Evolutionary conservation across 2,329 filamentous ascomycete species (phyloP).

Genomic region (Neofusicoccum kwambonambiense): DNA sequence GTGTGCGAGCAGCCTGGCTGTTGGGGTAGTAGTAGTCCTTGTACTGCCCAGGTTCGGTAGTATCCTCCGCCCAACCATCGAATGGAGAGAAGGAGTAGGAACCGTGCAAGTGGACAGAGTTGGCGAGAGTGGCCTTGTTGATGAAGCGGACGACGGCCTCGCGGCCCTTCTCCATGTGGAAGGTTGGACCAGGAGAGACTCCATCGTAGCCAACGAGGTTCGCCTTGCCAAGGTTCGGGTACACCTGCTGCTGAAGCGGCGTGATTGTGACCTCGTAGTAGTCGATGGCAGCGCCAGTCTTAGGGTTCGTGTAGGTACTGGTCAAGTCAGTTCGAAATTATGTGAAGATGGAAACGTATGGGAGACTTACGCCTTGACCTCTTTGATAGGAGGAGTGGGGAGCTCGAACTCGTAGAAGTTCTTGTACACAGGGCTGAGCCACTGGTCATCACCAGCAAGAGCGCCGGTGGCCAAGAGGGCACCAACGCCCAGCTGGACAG

Average conservation of each 20-base stretch:
- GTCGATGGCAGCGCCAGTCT: slow-evolving; percentile 41
- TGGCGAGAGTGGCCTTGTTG: slow-evolving; percentile 48
- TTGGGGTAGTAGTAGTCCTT: slow-evolving; percentile 66
- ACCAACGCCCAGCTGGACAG: neutral
- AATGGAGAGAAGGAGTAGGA: slow-evolving; percentile 49
- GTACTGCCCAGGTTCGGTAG: slow-evolving; percentile 52
- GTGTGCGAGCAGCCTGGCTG: slow-evolving; percentile 50
- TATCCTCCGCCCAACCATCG: slow-evolving; percentile 57
- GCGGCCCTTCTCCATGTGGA: slow-evolving; percentile 48
- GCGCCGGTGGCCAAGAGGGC: neutral
- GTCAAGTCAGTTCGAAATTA: slow-evolving; percentile 22
- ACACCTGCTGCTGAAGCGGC: slow-evolving; percentile 42
- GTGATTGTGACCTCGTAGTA: slow-evolving; percentile 49
- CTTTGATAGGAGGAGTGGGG: slow-evolving; percentile 47
- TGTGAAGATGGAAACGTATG: neutral
- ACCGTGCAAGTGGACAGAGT: slow-evolving; percentile 56
- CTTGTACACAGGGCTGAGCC: slow-evolving; percentile 38
- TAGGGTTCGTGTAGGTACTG: slow-evolving; percentile 35
- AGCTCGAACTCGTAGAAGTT: slow-evolving; percentile 43
- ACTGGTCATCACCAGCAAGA: slow-evolving; percentile 18
- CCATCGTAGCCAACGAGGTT: slow-evolving; percentile 55
- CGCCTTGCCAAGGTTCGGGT: slow-evolving; percentile 42
- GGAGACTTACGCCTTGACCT: slow-evolving; percentile 40
- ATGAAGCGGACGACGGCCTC: slow-evolving; percentile 56
- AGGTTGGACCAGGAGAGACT: slow-evolving; percentile 54